Base-by-base conservation (phyloP, 352 stramenopile genomes). In the Globisporangium alternatum region DNA sequence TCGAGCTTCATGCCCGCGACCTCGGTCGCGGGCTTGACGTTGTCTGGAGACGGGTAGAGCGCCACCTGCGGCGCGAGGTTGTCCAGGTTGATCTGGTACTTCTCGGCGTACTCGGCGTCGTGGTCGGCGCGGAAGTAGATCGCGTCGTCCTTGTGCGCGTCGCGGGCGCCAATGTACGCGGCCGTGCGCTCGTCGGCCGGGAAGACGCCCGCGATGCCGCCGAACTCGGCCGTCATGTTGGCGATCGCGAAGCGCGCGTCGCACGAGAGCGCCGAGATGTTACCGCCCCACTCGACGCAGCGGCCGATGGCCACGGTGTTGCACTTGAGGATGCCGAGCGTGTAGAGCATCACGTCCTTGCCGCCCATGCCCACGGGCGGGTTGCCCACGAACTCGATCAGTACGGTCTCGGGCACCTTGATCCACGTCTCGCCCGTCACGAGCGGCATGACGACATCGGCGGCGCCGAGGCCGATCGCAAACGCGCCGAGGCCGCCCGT, bases 311-410 rank as follows among this genome's bases (percentile, higher is more conserved):
- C 84, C 25, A 95, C 86, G 5, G 84, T 93, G 74, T 95, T 93
- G 63, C 85, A 90, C 76, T 95, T 95, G 64, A 95, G 77, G 55
- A 91, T 73, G 39, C 86, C 84, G 39, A 93, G 74, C 53, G 82
- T 93, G 75, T 91, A 89, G 2, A 95, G 75, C 81, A 95, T 95
- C 17, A 93, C 86, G 69, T 95, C 86, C 70, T 95, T 95, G 47
- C 86, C 86, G 45, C 84, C 86, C 71, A 93, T 89, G 57, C 85
- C 86, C 49, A 78, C 77, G 2, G 83, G 80, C 1, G 83, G 86
- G 10, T 70, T 64, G 60, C 85, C 85, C 17, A 88, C 75, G 60
- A 95, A 93, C 62, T 92, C 83, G 57, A 95, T 84, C 54, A 90
- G 83, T 61, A 92, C 86, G n/a, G 82, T 93, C 73, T 93, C 84